Conservation (phyloP, 768 basidiomycete species). For the Mycena indigotica region DNA sequence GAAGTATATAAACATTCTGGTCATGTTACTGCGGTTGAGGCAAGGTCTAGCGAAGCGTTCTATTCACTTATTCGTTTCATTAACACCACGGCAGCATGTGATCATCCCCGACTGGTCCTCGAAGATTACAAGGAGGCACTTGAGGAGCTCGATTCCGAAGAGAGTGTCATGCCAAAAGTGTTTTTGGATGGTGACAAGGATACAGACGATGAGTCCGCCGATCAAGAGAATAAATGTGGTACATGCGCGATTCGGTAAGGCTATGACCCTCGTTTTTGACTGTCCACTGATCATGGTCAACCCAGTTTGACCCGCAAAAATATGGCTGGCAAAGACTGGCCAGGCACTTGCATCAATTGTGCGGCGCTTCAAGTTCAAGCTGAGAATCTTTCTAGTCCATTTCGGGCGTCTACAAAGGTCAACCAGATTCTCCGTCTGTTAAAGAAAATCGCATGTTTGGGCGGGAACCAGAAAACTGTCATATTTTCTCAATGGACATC, state of each 20-base stretch:
- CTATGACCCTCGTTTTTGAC: neutral
- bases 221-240: slow-evolving; percentile 46
- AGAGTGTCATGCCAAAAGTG: slow-evolving; percentile 30
- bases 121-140: slow-evolving; percentile 71
- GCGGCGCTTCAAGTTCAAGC: slow-evolving; percentile 51
- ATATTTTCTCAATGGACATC: slow-evolving; percentile 93
- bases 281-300: neutral
- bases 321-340: slow-evolving; percentile 36
- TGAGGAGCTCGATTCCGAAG: slow-evolving; percentile 72
- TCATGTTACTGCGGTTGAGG: slow-evolving; percentile 77
- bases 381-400: slow-evolving; percentile 49
- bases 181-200: slow-evolving; percentile 54
- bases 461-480: slow-evolving; percentile 84
- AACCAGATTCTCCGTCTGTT: slow-evolving; percentile 77
- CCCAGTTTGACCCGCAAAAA: slow-evolving; percentile 35
- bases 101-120: slow-evolving; percentile 82
- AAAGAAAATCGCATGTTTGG: slow-evolving; percentile 58
- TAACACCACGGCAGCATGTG: slow-evolving; percentile 62
- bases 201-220: slow-evolving; percentile 73
- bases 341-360: slow-evolving; percentile 63
- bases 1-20: slow-evolving; percentile 69
- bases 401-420: slow-evolving; percentile 86
- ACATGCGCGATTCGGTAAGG: slow-evolving; percentile 7
- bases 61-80: neutral
- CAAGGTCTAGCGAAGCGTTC: slow-evolving; percentile 65